Base-by-base conservation (phyloP, 257 asterid species). In the Jacaranda mimosifolia region DNA sequence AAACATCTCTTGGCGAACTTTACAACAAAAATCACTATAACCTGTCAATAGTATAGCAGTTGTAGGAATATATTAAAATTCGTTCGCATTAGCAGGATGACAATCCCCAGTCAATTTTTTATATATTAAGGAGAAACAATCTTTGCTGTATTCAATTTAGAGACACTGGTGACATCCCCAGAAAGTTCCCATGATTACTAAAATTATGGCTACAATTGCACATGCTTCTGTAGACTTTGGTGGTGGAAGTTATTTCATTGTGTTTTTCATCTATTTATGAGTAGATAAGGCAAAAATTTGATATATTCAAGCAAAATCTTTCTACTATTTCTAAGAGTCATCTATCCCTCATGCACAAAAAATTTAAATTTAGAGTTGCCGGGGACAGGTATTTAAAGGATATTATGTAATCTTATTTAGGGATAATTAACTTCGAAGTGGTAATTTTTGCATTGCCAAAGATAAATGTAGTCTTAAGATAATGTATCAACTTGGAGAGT, bases 11-110 rank as follows among this genome's bases (percentile, higher is more conserved):
- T 72, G 64, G 17, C 73, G 15, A 17, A 32, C 39, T 51, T 78
- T 78, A 53, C 26, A 68, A 57, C 46, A 57, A 15, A 40, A 45
- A 60, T 77, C 15, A 49, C 53, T 15, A 52, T 73, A 40, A 48
- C 73, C 63, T 18, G 60, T 58, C 15, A 13, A 45, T 45, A 46
- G 2, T 6, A n/a, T 48, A 17, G 13, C 32, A 43, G 39, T 32
- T 59, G 13, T 26, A 5, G 38, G 19, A n/a, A 8, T 51, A 63
- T 63, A 36, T 49, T 36, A 36, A n/a, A 35, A 60, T 39, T 62
- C 32, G 52, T 26, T 75, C 32, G 32, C 43, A 35, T 38, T 63
- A 66, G 48, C 45, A 40, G 5, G 9, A 39, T 7, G 4, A 39
- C 36, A 9, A 39, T 3, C 56, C 1, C n/a, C n/a, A n/a, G 35